These are phyloP conservation scores for Fraxinus baroniana DNA, from an alignment of 305 asterid genomes.

Conservation along the genomic window DNA sequence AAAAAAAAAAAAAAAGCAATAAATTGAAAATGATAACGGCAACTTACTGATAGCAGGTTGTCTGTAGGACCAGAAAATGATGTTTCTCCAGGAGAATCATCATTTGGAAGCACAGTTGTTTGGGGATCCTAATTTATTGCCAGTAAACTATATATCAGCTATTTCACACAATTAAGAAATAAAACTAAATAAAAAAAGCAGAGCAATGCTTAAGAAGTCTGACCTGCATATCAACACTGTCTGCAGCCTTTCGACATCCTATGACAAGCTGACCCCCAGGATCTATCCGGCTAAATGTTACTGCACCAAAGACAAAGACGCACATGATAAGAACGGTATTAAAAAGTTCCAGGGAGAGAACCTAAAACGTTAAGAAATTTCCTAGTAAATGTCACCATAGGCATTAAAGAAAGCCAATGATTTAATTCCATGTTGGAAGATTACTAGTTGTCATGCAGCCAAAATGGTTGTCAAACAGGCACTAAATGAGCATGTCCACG, in stretches of 20 bases:
- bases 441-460: not conserved
- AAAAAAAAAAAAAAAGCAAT: not conserved
- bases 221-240: conserved; percentile 61
- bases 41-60: conserved; percentile 51
- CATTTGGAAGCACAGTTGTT: conserved; percentile 37
- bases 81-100: conserved; percentile 55
- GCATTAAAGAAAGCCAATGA: not conserved
- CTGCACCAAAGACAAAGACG: conserved; percentile 34
- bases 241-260: conserved; percentile 84
- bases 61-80: conserved; percentile 56
- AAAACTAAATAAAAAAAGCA: not conserved
- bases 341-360: not conserved
- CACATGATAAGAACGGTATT: conserved; percentile 3
- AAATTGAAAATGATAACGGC: not conserved
- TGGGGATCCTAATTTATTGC: conserved; percentile 56
- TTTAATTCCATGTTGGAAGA: not conserved
- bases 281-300: conserved; percentile 84
- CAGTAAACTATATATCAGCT: conserved; percentile 11
- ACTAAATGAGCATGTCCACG: not conserved
- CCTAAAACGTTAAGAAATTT: not conserved
- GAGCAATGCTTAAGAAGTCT: conserved; percentile 23
- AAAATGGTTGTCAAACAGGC: not conserved
- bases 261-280: conserved; percentile 88
- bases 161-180: not conserved
- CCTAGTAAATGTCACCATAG: not conserved